Evolutionary conservation across 1,139 yeast genomes (phyloP), one percentile per base, ranked within the genome.

Genomic region (Pichia sp.): DNA sequence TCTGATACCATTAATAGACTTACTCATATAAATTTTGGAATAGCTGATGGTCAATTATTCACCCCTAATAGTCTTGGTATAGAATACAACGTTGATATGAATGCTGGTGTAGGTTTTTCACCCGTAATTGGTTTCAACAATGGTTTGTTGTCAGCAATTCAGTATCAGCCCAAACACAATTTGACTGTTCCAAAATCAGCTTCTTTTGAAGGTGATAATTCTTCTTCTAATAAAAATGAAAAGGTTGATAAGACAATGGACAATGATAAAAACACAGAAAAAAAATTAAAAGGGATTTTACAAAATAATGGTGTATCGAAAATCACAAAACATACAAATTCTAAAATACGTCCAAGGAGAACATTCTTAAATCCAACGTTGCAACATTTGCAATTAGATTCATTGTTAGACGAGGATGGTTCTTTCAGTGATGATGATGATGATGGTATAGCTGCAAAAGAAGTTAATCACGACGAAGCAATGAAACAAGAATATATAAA

Each of bases 311-410:
- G 41, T 25, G 32, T 41, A n/a, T 33, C 46, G 3, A 52, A 45
- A 34, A 44, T 50, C 10, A 27, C 41, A 2, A 50, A 48, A 26
- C 42, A 38, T 7, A 44, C 29, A 30, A 31, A 3, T 25, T n/a
- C 10, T 6, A 45, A 32, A 25, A 9, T 10, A 32, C 33, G 34
- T 29, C 7, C 34, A 7, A 32, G 34, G 9, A 48, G 27, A 32
- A 52, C 34, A 37, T 42, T 52, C 30, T 34, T 56, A 18, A 57
- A 57, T 40, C 60, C 60, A 8, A 44, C 58, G 4, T 48, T 57
- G 25, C 56, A 53, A 7, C 56, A 52, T 44, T 44, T 56, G 27
- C 53, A 49, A 34, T 26, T 56, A 5, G 56, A 57, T 26, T 42
- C 46, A 18, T 34, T 50, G 1, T 52, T 49, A 40, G 53, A 49